Conservation (phyloP, 345 rosid genomes). For the Salix viminalis region DNA sequence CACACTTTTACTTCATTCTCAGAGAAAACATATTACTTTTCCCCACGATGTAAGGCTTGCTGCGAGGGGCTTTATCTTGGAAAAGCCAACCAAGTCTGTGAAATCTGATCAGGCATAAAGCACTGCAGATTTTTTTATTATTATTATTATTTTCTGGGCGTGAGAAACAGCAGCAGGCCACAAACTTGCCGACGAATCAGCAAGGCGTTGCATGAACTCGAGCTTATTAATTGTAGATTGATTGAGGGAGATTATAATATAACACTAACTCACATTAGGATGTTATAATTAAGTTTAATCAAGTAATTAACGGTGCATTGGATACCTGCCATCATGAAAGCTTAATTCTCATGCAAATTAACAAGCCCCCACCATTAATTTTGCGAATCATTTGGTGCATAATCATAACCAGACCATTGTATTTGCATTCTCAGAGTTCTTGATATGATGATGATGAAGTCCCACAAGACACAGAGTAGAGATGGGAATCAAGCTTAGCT, state of each 20-base stretch:
- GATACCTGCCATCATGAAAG: slow-evolving; percentile 13
- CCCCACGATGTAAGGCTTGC: neutral
- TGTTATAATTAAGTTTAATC: neutral
- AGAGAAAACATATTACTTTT: neutral
- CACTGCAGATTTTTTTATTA: too few species aligned
- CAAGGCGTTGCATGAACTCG: neutral
- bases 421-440: too few species aligned
- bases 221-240: neutral
- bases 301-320: neutral
- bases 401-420: neutral
- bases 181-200: neutral
- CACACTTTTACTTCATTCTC: neutral
- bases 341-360: slow-evolving; percentile 1
- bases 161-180: neutral
- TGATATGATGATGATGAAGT: too few species aligned
- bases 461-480: too few species aligned
- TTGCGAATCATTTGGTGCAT: too few species aligned
- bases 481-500: too few species aligned
- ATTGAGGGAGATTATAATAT: neutral
- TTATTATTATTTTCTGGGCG: neutral
- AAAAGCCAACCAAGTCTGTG: slow-evolving; percentile 15
- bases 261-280: neutral
- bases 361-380: neutral
- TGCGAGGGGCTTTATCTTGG: slow-evolving; percentile 1
- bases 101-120: neutral